Evolutionary conservation across 2,329 filamentous ascomycete genomes (phyloP).

Genomic region (Fusarium nanum): DNA sequence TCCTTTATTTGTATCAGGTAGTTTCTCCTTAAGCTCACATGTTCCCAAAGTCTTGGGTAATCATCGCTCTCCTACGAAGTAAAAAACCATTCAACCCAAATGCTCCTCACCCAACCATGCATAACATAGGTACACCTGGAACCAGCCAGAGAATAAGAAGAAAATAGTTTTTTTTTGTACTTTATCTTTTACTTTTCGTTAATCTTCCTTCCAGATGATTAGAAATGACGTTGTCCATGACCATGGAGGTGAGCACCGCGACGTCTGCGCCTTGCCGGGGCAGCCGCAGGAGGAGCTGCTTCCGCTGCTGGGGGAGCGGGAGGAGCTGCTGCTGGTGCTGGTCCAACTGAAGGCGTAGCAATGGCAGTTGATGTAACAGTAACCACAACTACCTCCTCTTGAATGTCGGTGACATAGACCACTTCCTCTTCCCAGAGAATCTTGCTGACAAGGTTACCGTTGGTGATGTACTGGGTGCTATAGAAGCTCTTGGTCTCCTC

Average conservation of each 20-base stretch:
- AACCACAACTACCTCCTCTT: constrained; percentile 56
- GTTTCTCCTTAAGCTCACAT: constrained; percentile 50
- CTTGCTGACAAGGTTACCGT: constrained; percentile 63
- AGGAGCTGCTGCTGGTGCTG: background rate
- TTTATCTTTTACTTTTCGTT: constrained; percentile 15
- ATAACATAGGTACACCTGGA: constrained; percentile 51
- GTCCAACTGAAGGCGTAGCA: constrained; percentile 26
- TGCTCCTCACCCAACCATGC: constrained; percentile 51
- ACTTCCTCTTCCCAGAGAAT: constrained; percentile 68
- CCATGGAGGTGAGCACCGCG: constrained; percentile 53
- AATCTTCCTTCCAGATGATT: constrained; percentile 27
- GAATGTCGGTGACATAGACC: constrained; percentile 63
- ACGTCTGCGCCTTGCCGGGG: constrained; percentile 40
- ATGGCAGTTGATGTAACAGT: constrained; percentile 50
- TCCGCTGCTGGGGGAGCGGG: background rate
- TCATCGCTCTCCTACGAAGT: constrained; percentile 51
- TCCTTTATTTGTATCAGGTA: constrained; percentile 47
- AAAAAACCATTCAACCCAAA: constrained; percentile 50
- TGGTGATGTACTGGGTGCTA: constrained; percentile 66
- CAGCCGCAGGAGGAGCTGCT: background rate
- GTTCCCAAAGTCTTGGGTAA: constrained; percentile 48
- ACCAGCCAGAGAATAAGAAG: constrained; percentile 51
- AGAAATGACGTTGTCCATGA: constrained; percentile 48
- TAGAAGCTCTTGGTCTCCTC: constrained; percentile 53
- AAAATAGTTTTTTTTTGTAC: constrained; percentile 24